Conservation (phyloP, 1,284 basidiomycete species). For the Schizophyllum commune region DNA sequence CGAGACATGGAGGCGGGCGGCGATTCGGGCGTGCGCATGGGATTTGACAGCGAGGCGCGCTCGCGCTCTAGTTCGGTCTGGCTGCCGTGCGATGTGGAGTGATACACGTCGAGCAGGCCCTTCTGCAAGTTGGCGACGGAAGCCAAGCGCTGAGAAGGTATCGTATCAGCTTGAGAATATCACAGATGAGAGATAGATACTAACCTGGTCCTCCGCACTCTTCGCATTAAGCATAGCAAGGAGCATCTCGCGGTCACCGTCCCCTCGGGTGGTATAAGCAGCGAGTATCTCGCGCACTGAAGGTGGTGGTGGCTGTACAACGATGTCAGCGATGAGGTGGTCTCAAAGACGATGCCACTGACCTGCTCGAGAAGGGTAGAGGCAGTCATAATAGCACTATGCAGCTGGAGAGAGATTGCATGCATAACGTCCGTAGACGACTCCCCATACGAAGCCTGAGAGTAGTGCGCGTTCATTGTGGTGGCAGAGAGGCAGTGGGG, state of each 20-base stretch:
- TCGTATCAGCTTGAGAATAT: constrained; percentile 1
- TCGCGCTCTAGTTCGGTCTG: not conserved
- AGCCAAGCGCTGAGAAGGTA: constrained; percentile 48
- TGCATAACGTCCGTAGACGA: not conserved
- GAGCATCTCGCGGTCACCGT: constrained; percentile 85
- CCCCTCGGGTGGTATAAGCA: constrained; percentile 76
- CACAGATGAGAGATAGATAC: constrained; percentile 13
- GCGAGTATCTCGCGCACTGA: constrained; percentile 76
- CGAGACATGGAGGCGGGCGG: not conserved
- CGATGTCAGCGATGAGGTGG: constrained; percentile 4
- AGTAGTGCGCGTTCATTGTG: not conserved
- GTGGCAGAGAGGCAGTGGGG: not conserved
- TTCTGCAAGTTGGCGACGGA: constrained; percentile 61
- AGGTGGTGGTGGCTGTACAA: constrained; percentile 58
- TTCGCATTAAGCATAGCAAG: constrained; percentile 86
- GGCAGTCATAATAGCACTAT: constrained; percentile 12
- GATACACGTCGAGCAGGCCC: constrained; percentile 60
- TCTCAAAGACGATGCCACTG: constrained; percentile 3
- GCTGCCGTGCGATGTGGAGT: constrained; percentile 1
- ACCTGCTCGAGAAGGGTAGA: constrained; percentile 32
- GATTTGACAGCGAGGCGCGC: not conserved
- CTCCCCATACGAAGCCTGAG: not conserved
- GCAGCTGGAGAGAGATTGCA: not conserved
- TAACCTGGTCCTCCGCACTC: constrained; percentile 80
- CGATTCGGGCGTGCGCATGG: not conserved